A percentile compares a stretch with the other conserved stretches of the same genome.
Evolutionary conservation across 768 basidiomycete genomes (phyloP).

Genomic region (Termitomyces sp.): DNA sequence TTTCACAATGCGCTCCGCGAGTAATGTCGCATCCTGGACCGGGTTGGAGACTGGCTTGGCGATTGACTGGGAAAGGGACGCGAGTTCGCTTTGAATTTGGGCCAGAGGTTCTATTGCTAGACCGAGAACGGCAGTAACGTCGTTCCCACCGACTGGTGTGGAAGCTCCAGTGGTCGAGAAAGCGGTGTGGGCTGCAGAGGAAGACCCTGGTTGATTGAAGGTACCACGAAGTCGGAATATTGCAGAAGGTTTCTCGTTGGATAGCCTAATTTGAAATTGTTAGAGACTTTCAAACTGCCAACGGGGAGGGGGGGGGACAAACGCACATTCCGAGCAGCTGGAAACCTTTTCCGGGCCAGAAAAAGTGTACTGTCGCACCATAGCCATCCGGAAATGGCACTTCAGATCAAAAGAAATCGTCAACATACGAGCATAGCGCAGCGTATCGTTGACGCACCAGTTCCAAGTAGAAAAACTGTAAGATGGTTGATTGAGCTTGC

Average conservation of each 20-base stretch:
- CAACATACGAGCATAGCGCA: background rate
- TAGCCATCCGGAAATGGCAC: conserved; percentile 83
- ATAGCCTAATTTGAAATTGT: conserved; percentile 48
- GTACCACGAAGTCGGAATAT: conserved; percentile 79
- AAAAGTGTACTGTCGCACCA: conserved; percentile 80
- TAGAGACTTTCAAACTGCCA: background rate
- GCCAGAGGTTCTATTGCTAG: conserved; percentile 74
- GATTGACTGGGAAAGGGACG: conserved; percentile 33
- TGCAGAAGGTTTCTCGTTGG: conserved; percentile 86
- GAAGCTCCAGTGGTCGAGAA: conserved; percentile 27
- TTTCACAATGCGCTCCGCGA: conserved; percentile 68
- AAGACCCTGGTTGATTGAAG: conserved; percentile 35
- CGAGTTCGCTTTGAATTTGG: conserved; percentile 55
- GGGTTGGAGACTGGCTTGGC: conserved; percentile 19
- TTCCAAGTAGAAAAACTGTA: conserved; percentile 79
- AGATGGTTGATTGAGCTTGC: conserved; percentile 80
- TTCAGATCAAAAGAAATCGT: conserved; percentile 10
- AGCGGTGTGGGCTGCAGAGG: conserved; percentile 31
- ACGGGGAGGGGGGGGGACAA: background rate
- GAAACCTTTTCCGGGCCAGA: conserved; percentile 84
- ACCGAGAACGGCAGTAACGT: conserved; percentile 72
- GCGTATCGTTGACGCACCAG: conserved; percentile 38
- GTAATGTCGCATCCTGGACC: conserved; percentile 40
- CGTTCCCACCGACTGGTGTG: conserved; percentile 29
- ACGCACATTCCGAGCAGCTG: conserved; percentile 80